Evolutionary conservation across 768 basidiomycete species (phyloP).

Genomic region (Boletellus ananiceps): DNA sequence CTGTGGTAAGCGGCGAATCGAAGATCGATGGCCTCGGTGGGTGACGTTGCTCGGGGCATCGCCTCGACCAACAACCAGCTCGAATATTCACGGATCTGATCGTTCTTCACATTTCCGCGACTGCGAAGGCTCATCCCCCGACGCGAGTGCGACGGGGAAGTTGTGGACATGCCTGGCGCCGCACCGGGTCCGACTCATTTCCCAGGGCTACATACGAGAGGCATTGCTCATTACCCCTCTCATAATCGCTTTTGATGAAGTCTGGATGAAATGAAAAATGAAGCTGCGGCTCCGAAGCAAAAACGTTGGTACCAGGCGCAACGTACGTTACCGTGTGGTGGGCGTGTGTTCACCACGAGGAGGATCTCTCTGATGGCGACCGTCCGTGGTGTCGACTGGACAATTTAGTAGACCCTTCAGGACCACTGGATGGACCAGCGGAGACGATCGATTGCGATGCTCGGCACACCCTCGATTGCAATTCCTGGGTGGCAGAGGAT

Average conservation of each 20-base stretch:
- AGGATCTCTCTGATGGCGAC: conserved; percentile 2
- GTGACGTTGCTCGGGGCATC: background rate
- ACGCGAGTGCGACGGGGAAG: conserved; percentile 3
- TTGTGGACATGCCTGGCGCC: conserved; percentile 6
- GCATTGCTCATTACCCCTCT: background rate
- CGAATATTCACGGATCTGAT: conserved; percentile 1
- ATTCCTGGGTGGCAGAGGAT: background rate
- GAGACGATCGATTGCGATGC: no score
- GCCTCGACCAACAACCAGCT: background rate
- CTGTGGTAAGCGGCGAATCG: background rate
- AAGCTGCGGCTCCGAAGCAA: conserved; percentile 19
- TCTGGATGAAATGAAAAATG: background rate
- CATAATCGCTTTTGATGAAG: background rate
- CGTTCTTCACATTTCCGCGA: background rate
- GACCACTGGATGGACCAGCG: no score
- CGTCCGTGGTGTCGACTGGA: background rate
- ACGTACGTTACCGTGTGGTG: conserved; percentile 12
- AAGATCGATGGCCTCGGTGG: background rate
- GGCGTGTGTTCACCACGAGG: conserved; percentile 17
- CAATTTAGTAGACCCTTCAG: background rate
- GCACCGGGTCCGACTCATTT: conserved; percentile 18
- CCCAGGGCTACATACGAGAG: background rate
- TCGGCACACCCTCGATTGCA: background rate
- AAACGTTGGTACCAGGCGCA: conserved; percentile 9
- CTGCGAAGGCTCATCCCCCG: conserved; percentile 3